These are phyloP conservation scores for Monosporascus sp. DNA, from an alignment of 2,329 filamentous ascomycete species.

Conservation along the genomic window DNA sequence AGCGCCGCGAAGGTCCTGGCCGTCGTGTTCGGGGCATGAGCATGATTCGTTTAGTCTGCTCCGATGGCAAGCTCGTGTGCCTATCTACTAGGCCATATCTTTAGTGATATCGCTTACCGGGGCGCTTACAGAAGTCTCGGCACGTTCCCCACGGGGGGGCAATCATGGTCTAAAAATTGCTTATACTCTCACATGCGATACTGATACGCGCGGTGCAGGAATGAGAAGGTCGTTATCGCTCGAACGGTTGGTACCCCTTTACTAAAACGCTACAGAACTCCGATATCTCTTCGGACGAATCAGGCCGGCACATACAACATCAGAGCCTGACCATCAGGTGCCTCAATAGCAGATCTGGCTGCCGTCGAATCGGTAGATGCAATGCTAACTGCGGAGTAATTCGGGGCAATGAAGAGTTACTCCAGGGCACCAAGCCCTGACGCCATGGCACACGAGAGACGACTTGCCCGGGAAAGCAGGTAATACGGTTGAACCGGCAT, in stretches of 20 bases:
- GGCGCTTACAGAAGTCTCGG: background rate
- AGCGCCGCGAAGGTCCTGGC: background rate
- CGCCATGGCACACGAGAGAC: background rate
- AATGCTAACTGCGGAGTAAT: background rate
- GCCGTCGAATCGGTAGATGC: background rate
- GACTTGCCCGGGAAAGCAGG: background rate
- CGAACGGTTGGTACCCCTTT: background rate
- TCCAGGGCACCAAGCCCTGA: no score
- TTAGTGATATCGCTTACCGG: background rate
- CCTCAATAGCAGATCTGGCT: background rate
- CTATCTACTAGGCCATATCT: background rate
- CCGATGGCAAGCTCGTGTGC: background rate
- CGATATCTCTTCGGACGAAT: background rate
- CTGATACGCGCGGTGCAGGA: background rate
- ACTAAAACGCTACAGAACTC: background rate
- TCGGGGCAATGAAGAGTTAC: background rate
- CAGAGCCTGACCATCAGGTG: background rate
- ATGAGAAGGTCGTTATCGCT: background rate
- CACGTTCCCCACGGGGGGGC: background rate
- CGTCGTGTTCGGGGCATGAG: background rate
- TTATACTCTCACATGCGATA: background rate
- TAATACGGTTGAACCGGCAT: background rate
- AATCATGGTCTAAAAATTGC: background rate
- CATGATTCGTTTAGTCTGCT: background rate
- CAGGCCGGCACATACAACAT: background rate